Percentiles rank a stretch among this genome's conserved stretches.
Evolutionary conservation across 345 rosid species (phyloP).

Genomic region (Erysimum cheiranthoides): DNA sequence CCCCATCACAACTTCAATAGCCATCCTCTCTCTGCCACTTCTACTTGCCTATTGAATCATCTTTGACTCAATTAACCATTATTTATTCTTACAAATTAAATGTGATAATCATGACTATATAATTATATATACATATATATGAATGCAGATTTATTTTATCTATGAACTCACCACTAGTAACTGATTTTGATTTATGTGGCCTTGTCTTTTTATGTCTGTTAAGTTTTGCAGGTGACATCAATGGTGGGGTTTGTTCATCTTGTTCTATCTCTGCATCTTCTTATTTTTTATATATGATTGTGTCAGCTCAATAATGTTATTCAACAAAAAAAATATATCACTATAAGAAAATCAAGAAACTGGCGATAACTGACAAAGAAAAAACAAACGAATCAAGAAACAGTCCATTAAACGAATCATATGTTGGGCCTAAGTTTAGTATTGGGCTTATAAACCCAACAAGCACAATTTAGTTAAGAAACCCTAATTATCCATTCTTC

Average conservation of each 20-base stretch:
- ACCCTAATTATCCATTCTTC: not conserved
- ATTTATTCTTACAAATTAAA: conserved; percentile 13
- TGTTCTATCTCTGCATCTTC: conserved; percentile 25
- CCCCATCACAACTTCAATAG: conserved; percentile 37
- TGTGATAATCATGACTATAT: conserved; percentile 21
- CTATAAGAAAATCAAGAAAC: conserved; percentile 9
- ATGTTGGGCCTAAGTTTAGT: not conserved
- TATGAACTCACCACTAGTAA: conserved; percentile 22
- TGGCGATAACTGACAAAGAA: not conserved
- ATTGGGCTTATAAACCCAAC: conserved; percentile 21
- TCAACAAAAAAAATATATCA: not conserved
- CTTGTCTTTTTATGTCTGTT: conserved; percentile 25
- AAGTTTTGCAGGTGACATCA: conserved; percentile 39
- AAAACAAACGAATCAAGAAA: not conserved
- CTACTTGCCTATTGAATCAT: conserved; percentile 3
- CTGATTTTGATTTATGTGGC: conserved; percentile 6
- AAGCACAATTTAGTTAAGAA: not conserved
- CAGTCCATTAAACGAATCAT: not conserved
- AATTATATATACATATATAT: not conserved
- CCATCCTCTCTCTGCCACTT: conserved; percentile 41
- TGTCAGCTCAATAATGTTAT: conserved; percentile 40
- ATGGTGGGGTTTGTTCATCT: conserved; percentile 42
- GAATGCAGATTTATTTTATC: conserved; percentile 14
- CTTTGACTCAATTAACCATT: conserved; percentile 28
- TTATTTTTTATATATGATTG: not conserved